phyloP scores from a whole-genome alignment of 192 early-diverging fungal genomes.

The Coemansia sp. region DNA sequence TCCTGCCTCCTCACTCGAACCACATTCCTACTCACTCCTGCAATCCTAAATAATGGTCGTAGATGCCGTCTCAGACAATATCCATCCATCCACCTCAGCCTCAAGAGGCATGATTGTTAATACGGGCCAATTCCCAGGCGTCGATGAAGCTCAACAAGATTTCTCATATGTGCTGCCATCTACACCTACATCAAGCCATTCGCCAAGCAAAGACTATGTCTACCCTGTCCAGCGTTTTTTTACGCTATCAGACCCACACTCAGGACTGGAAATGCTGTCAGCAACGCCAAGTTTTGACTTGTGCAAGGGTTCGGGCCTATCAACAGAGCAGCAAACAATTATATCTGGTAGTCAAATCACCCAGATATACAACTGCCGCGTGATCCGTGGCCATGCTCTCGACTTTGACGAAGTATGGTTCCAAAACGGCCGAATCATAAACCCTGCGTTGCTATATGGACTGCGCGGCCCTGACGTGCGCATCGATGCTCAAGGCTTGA shows the following conservation, averaged over 20 bases:
- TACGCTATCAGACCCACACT: conserved; percentile 23
- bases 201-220: not conserved
- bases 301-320: conserved; percentile 2
- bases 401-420: conserved; percentile 68
- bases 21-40: not conserved
- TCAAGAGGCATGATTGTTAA: not conserved
- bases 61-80: not conserved
- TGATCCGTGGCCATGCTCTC: conserved; percentile 66
- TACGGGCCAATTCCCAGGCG: not conserved
- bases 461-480: conserved; percentile 58
- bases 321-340: conserved; percentile 9
- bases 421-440: conserved; percentile 69
- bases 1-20: not conserved
- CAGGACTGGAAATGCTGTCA: conserved; percentile 17
- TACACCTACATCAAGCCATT: not conserved
- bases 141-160: not conserved
- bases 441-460: conserved; percentile 66
- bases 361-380: conserved; percentile 70
- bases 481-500: conserved; percentile 64
- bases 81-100: not conserved
- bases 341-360: conserved; percentile 39
- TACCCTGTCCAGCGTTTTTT: conserved; percentile 16
- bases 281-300: conserved; percentile 3
- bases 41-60: not conserved
- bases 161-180: not conserved